Base-by-base conservation (phyloP, 345 rosid genomes). In the Heritiera fomes region DNA sequence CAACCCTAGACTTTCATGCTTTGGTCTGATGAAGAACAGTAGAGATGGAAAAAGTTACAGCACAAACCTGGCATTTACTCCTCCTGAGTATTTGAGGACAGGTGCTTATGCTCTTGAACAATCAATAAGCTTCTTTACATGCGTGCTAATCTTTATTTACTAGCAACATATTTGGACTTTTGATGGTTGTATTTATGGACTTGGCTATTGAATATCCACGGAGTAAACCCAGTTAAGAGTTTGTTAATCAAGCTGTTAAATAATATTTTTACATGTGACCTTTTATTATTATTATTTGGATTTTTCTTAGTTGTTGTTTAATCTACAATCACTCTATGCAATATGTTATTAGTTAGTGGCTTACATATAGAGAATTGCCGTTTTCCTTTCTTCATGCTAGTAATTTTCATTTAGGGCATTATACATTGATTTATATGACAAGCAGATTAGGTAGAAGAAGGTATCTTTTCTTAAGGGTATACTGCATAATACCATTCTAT, bases 41-140 rank as follows among this genome's bases (percentile, higher is more conserved):
- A 88, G 98, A 82, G 97, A 95, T 69, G 98, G 99, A 38, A 93
- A 91, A 87, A 93, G 96, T 88, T 95, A 91, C 59, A 95, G 99
- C 64, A 95, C 99, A 40, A 96, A 96, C 80, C 80, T 94, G 47
- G 99, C 97, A 40, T 93, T 96, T 81, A 93, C 99, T 78, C 99
- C 99, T 77, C 99, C 97, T 0, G 99, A 96, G 87, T 96, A 93
- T 85, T 80, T 96, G 87, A 89, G 95, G 82, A 93, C 99, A 76
- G 99, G 99, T 93, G 75, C 38, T 64, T 49, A 71, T 45, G 55
- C 59, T 49, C 69, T 64, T 76, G 43, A 47, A 75, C 55, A 61
- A 17, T 28, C 55, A 46, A 20, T 58, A 28, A 3, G 70, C 3
- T 62, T 75, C 28, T 46, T 40, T 75, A 43, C 20, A 15, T 59